Percentiles rank a stretch among this genome's conserved stretches.
phyloP scores from a whole-genome alignment of 805 yeast species.

The Candida krabiensis region DNA sequence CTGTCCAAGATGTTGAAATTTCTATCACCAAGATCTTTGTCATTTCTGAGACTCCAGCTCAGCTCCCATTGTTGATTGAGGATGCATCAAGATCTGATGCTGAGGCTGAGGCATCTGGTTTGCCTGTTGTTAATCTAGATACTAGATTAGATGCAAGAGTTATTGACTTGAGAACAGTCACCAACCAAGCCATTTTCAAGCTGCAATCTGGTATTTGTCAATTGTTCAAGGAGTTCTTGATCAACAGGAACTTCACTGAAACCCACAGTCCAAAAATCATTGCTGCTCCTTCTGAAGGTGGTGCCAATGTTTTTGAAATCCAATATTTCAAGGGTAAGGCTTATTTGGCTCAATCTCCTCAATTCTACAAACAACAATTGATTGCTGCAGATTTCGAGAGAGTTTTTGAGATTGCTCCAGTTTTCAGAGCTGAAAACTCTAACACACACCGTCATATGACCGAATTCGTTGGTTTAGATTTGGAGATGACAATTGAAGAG shows the following conservation, averaged over 20 bases:
- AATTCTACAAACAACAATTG: constrained; percentile 95
- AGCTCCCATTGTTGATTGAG: constrained; percentile 91
- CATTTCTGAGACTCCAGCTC: constrained; percentile 85
- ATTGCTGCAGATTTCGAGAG: constrained; percentile 97
- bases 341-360: constrained; percentile 96
- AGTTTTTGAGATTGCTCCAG: constrained; percentile 96
- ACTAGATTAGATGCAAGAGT: constrained; percentile 95
- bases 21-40: constrained; percentile 71
- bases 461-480: constrained; percentile 94
- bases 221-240: constrained; percentile 86
- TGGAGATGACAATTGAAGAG: constrained; percentile 98
- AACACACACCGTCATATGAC: constrained; percentile 99
- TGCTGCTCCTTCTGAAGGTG: constrained; percentile 97
- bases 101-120: constrained; percentile 86
- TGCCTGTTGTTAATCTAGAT: constrained; percentile 94
- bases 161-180: constrained; percentile 92
- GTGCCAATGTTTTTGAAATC: constrained; percentile 93
- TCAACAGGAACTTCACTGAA: constrained; percentile 71
- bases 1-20: constrained; percentile 88
- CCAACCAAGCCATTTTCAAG: constrained; percentile 96
- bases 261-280: constrained; percentile 94
- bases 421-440: constrained; percentile 98
- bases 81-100: constrained; percentile 95
- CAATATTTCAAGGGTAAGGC: constrained; percentile 91
- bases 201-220: constrained; percentile 87